phyloP scores from a whole-genome alignment of 1,284 basidiomycete genomes.

The Leccinum subrobustum region DNA sequence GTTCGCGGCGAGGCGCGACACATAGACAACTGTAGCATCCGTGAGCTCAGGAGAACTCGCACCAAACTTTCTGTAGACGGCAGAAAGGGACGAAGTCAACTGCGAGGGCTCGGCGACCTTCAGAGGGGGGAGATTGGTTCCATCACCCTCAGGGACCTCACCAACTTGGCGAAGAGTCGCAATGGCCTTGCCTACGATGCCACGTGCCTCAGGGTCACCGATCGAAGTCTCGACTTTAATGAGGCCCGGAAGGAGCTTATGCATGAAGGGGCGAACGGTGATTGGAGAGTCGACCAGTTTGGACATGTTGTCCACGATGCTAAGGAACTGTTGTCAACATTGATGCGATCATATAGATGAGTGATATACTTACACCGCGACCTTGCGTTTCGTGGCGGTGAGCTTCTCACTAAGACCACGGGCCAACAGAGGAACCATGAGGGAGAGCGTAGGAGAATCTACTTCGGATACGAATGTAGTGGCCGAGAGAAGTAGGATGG shows the following conservation, averaged over 20 bases:
- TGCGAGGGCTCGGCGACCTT: conserved; percentile 71
- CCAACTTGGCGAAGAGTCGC: conserved; percentile 92
- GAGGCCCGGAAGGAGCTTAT: conserved; percentile 91
- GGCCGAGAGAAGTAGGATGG: conserved; percentile 94
- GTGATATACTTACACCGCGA: conserved; percentile 72
- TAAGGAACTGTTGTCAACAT: conserved; percentile 33
- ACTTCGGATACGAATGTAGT: conserved; percentile 99
- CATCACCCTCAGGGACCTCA: conserved; percentile 82
- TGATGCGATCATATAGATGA: conserved; percentile 17
- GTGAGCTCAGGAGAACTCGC: conserved; percentile 54
- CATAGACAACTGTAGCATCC: conserved; percentile 70
- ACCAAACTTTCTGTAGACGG: conserved; percentile 84
- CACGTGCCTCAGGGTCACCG: conserved; percentile 94
- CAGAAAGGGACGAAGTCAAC: conserved; percentile 64
- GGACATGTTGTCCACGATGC: conserved; percentile 97
- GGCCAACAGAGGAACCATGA: conserved; percentile 97
- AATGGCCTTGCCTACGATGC: conserved; percentile 86
- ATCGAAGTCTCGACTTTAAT: conserved; percentile 92
- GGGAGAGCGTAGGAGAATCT: conserved; percentile 96
- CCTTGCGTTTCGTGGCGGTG: conserved; percentile 95
- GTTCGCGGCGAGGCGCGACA: conserved; percentile 77
- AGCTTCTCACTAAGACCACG: conserved; percentile 96
- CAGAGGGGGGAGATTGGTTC: conserved; percentile 84
- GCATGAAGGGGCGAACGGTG: conserved; percentile 95
- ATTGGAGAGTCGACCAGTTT: conserved; percentile 96